Base-by-base conservation (phyloP, 202 grass and related monocot species). In the Elaeis oleifera region DNA sequence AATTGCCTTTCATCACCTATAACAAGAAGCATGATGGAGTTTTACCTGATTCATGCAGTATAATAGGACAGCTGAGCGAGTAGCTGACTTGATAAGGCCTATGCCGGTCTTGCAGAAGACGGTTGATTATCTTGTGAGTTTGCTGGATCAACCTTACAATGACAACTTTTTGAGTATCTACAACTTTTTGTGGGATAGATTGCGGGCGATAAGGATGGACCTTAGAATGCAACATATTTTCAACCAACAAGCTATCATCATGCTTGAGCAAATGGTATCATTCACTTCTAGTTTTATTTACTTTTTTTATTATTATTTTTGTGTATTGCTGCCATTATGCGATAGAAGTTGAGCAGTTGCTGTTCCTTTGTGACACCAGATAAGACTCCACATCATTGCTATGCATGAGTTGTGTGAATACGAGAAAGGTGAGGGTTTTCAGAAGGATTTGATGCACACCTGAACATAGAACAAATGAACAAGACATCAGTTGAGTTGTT, bases 401-500 rank as follows among this genome's bases (percentile, higher is more conserved):
- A 91, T 97, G 87, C 92, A 97, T 11, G 87, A 91, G 63, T 68
- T 97, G 54, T 97, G 84, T 44, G 87, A 97, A 58, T 91, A 89
- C 77, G 89, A 65, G 54, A 97, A 89, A 78, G 87, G 92, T 67
- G 84, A 96, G 70, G 92, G 92, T 18, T 96, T 77, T 83, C 87
- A 56, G 87, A 97, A 71, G 92, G 92, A 54, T 91, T 97, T 81
- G 92, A 97, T 85, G 87, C 84, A 53, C 92, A 97, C 60, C 77
- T 97, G 58, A 97, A 97, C 68, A 97, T 97, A 36, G 92, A 97
- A 68, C 92, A 97, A 64, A 97, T 97, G 92, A 97, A 91, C 53
- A 97, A 97, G 67, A 85, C 92, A 74, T 97, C 84, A 23, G 84
- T 97, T 58, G 87, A 97, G 61, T 65, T 97, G 60, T 97, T 97